Evolutionary conservation across 2,329 filamentous ascomycete genomes (phyloP).

Genomic region (Talaromyces piceae): DNA sequence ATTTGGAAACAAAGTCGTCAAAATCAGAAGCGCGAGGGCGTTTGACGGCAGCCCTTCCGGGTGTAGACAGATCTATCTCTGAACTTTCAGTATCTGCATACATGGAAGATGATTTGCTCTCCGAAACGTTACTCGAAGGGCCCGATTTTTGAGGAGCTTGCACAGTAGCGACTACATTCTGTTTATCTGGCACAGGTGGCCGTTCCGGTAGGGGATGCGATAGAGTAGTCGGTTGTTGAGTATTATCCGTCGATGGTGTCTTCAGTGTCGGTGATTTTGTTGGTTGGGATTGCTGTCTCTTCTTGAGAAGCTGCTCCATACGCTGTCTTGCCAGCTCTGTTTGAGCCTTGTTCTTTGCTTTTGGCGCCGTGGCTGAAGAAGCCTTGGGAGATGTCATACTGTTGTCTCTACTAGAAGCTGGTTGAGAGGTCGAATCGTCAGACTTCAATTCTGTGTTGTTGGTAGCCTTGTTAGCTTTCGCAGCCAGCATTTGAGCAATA

Average conservation of each 20-base stretch:
- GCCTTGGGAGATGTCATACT: background rate
- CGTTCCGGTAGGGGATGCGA: conserved; percentile 33
- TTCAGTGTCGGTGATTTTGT: background rate
- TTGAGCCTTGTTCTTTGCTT: conserved; percentile 49
- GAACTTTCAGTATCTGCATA: conserved; percentile 4
- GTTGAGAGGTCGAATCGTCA: background rate
- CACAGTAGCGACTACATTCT: conserved; percentile 14
- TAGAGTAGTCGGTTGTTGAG: conserved; percentile 8
- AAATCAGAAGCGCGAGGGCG: conserved; percentile 64
- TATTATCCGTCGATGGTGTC: background rate
- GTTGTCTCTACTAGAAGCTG: background rate
- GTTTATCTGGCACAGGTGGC: conserved; percentile 24
- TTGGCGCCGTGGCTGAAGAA: conserved; percentile 13
- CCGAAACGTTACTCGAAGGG: conserved; percentile 33
- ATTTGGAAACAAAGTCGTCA: conserved; percentile 45
- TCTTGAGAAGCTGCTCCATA: conserved; percentile 64
- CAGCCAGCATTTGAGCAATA: conserved; percentile 68
- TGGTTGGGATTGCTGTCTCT: conserved; percentile 23
- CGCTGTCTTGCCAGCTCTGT: conserved; percentile 72
- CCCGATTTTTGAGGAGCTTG: conserved; percentile 41
- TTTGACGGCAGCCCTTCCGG: conserved; percentile 37
- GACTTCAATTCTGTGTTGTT: background rate
- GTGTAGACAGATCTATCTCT: background rate
- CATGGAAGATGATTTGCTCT: conserved; percentile 13
- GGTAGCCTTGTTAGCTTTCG: conserved; percentile 53